Conservation (phyloP, 306 rosid species). For the Cicer pinnatifidum region DNA sequence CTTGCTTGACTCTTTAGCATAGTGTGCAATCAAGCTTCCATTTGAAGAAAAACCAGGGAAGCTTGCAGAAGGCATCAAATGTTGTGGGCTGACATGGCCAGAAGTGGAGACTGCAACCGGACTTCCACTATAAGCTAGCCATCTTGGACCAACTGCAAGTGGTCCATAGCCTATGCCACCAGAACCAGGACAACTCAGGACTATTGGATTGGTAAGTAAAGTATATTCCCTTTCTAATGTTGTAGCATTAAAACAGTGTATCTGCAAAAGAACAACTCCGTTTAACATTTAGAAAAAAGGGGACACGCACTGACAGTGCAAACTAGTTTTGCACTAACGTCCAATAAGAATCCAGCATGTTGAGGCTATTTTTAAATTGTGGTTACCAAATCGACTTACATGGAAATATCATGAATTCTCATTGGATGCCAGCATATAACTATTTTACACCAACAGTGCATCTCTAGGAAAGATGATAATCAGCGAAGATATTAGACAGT, state of each 20-base stretch:
- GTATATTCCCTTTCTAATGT: conserved; percentile 81
- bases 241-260: conserved; percentile 83
- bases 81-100: conserved; percentile 78
- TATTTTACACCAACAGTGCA: no score
- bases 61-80: conserved; percentile 72
- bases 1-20: conserved; percentile 97
- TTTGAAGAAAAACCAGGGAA: conserved; percentile 75
- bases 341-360: no score
- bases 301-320: no score
- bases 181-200: conserved; percentile 62
- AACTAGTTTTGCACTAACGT: no score
- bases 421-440: no score
- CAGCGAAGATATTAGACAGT: neutral
- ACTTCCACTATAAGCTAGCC: conserved; percentile 96
- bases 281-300: conserved; percentile 23
- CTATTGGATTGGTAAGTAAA: conserved; percentile 79
- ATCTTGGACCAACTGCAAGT: conserved; percentile 92
- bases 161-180: conserved; percentile 91
- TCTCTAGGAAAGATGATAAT: no score
- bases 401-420: no score
- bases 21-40: conserved; percentile 90
- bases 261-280: conserved; percentile 58
- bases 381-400: no score
- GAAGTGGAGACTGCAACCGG: conserved; percentile 58
- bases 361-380: no score